Base-by-base conservation (phyloP, 1,284 basidiomycete genomes). In the Cerrena zonata region DNA sequence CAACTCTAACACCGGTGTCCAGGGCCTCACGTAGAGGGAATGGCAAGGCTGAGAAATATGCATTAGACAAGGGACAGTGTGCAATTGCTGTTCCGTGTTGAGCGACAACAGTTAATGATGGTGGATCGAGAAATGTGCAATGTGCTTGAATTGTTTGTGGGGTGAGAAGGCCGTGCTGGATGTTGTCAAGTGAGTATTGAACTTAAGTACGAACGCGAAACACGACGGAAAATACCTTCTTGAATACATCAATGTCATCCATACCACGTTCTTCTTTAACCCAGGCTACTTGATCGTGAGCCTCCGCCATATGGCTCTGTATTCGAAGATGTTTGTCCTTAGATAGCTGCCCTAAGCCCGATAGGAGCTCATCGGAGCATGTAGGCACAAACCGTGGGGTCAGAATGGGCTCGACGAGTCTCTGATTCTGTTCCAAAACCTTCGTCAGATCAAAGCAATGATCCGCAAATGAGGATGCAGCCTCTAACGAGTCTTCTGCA, bases 371-470 rank as follows among this genome's bases (percentile, higher is more conserved):
- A 48, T 86, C 72, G 1, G 85, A 84, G 63, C 88, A 91, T 0
- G 87, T 88, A 0, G 89, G 89, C 2, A 91, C 82, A 57, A 91
- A 91, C 5, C 89, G 79, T 2, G 89, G 89, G 0, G 89, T 91
- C 49, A 92, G 65, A n/a, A 91, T 85, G 0, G 90, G 88, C 52
- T 86, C 77, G 2, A 91, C 76, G 12, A 89, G 73, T 4, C 73
- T 73, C 45, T 66, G 59, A 53, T 81, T 73, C 2, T 62, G 48
- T 0, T 76, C 72, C 2, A 80, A 61, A 21, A 67, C 56, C 3
- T 69, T 58, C 3, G 71, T 66, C 5, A 80, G 63, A 0, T 65
- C 60, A 19, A 65, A 64, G 54, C 86, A 80, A 18, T 69, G 66
- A 3, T 73, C 62, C 30, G 84, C 74, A 59, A 92, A 93, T 0